These are phyloP conservation scores for Metarhizium brunneum DNA, from an alignment of 2,329 filamentous ascomycete species.

Conservation along the genomic window DNA sequence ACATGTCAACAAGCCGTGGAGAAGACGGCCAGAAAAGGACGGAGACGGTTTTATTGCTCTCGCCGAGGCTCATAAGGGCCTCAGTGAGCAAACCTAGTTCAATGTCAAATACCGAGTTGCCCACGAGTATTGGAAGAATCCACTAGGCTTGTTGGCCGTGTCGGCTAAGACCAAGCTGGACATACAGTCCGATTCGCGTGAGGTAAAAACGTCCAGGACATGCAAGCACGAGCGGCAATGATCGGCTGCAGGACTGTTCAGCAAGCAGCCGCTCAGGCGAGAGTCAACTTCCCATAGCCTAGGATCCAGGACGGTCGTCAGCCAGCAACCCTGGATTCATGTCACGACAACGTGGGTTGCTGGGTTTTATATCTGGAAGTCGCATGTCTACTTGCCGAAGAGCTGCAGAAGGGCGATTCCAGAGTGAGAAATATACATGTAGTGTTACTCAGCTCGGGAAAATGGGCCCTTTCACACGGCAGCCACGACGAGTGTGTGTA, in stretches of 20 bases:
- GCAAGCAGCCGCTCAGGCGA: too few species aligned
- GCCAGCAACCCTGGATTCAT: constrained; percentile 15
- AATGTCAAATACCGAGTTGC: constrained; percentile 39
- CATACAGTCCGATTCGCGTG: too few species aligned
- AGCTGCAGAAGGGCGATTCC: constrained; percentile 38
- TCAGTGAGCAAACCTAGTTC: constrained; percentile 25
- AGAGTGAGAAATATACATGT: constrained; percentile 31
- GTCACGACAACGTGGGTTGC: constrained; percentile 36
- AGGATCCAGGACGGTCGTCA: neutral
- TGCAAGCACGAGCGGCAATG: too few species aligned
- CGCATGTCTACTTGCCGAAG: constrained; percentile 46
- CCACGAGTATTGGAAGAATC: constrained; percentile 55
- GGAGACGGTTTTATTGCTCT: constrained; percentile 25
- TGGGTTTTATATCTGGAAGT: constrained; percentile 41
- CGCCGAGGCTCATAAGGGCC: constrained; percentile 20
- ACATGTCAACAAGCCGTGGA: constrained; percentile 44
- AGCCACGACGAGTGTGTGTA: constrained; percentile 38
- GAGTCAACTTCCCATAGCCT: constrained; percentile 43
- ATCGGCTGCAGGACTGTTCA: too few species aligned
- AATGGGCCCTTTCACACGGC: constrained; percentile 49
- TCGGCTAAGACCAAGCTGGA: too few species aligned
- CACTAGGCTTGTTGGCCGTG: constrained; percentile 22
- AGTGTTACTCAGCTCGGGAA: constrained; percentile 40
- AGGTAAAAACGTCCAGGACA: too few species aligned
- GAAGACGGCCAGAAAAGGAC: constrained; percentile 37